Evolutionary conservation across 2,329 filamentous ascomycete genomes (phyloP), one percentile per base, ranked within the genome.

Genomic region (Pseudopithomyces chartarum): DNA sequence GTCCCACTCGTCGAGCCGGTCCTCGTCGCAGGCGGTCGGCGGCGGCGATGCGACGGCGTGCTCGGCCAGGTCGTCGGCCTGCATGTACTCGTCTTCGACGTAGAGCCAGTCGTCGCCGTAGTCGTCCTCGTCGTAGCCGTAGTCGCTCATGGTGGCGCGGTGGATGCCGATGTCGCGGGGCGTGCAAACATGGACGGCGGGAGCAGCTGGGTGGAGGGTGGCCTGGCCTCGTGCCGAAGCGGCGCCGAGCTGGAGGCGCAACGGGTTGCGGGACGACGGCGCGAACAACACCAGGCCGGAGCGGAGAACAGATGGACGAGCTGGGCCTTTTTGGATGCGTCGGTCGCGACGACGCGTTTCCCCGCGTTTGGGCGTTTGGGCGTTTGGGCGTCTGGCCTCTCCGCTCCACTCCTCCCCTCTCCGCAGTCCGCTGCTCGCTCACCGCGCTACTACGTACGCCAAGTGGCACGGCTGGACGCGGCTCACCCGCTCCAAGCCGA

Each of bases 21-120:
- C 73, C 17, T 74, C 65, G 59, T 70, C 72, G 57, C 69, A 70
- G 4, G 65, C 58, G 10, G 64, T 67, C 6, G 71, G 74, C 15
- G 73, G 69, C 20, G 80, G 79, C 13, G 79, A 80, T 23, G 78
- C 68, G 6, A 82, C 69, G 39, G 77, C 78, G 34, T 77, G 78
- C 61, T 82, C 79, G 53, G 80, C 80, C 13, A 82, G 77, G 57
- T 82, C 80, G 59, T 82, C 80, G 73, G 81, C 69, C 5, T 61
- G 58, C 54, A 70, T 66, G 57, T 70, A 73, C 47, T 78, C 77
- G 33, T 81, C 80, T 54, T 81, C 80, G 33, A 81, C 73, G 46
- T 80, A 82, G 38, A 79, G 66, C 73, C 78, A 81, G 6, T 80
- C 79, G 39, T 75, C 76, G 49, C 73, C 70, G 17, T 57, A 45